Base-by-base conservation (phyloP, 2,329 filamentous ascomycete species). In the Pestalotiopsis sp. region DNA sequence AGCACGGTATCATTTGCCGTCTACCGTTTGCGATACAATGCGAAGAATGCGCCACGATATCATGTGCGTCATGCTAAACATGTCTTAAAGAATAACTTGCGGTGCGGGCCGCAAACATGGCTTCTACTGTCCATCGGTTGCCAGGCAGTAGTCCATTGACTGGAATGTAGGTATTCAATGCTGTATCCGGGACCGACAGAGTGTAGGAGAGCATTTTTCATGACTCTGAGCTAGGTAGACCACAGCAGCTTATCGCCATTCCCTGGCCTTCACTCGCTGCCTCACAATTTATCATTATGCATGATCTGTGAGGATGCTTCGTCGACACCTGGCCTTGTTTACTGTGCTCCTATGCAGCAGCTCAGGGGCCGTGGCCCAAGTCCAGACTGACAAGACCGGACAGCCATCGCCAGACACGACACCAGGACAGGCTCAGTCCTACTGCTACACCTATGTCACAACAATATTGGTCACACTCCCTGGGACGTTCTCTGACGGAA, bases 381-480 rank as follows among this genome's bases (percentile, higher is more conserved):
- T 56, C 45, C 63, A 31, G 39, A 13, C 17, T 20, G 25, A 61
- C 25, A 13, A 14, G 20, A 23, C 13, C 17, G 23, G n/a, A n/a
- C 23, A 36, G 12, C 13, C 17, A 20, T 20, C 38, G 5, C 36
- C 25, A 36, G 38, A 56, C 13, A 23, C 39, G 23, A 23, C 14
- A 52, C 12, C 27, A 13, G 2, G 36, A n/a, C 49, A 61, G n/a
- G 14, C 56, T 60, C 61, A 61, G 41, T 64, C 61, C 27, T 39
- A 65, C 23, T 68, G 67, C 25, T 61, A 56, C 45, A 68, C 62
- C 11, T 68, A 68, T 60, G 25, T 68, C 4, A 68, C 67, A 3
- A 65, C 67, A 11, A 64, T 68, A 31, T 27, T 68, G 38, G 27
- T 68, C 7, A 65, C 67, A 23, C 4, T 65, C 17, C 38, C 60